Evolutionary conservation across 2,329 filamentous ascomycete species (phyloP).

Genomic region (Xylaria sp.): DNA sequence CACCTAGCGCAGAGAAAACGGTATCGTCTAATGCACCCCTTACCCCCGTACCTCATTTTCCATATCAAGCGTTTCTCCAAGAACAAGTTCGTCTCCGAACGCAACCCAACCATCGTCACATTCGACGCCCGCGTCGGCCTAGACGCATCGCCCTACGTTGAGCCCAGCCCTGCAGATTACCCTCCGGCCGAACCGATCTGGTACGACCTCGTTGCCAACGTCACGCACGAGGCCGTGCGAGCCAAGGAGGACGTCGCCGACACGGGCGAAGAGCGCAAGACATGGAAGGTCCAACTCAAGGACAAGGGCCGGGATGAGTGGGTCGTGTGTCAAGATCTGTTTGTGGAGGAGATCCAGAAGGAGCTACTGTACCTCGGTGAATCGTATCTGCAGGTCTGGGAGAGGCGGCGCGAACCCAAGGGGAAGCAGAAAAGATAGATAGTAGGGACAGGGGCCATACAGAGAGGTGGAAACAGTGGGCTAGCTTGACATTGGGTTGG

Average conservation of each 20-base stretch:
- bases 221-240: conserved; percentile 85
- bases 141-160: conserved; percentile 89
- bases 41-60: conserved; percentile 90
- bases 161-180: conserved; percentile 80
- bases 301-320: conserved; percentile 86
- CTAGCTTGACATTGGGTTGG: conserved; percentile 8
- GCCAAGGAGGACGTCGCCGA: conserved; percentile 86
- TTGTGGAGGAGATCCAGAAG: conserved; percentile 86
- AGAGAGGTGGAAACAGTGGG: background rate
- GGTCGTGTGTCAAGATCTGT: conserved; percentile 94
- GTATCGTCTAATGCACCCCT: conserved; percentile 87
- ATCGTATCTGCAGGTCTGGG: conserved; percentile 97
- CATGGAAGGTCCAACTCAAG: conserved; percentile 91
- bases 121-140: conserved; percentile 84
- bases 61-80: conserved; percentile 97
- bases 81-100: conserved; percentile 96
- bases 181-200: conserved; percentile 83
- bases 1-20: conserved; percentile 87
- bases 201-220: conserved; percentile 96
- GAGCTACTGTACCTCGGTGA: conserved; percentile 94
- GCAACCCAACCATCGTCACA: conserved; percentile 97
- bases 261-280: conserved; percentile 85
- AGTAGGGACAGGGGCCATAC: background rate
- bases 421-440: conserved; percentile 52
- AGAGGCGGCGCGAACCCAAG: conserved; percentile 72